These are phyloP conservation scores for Linanthus parryae DNA, from an alignment of 148 eudicot genomes.

Conservation along the genomic window DNA sequence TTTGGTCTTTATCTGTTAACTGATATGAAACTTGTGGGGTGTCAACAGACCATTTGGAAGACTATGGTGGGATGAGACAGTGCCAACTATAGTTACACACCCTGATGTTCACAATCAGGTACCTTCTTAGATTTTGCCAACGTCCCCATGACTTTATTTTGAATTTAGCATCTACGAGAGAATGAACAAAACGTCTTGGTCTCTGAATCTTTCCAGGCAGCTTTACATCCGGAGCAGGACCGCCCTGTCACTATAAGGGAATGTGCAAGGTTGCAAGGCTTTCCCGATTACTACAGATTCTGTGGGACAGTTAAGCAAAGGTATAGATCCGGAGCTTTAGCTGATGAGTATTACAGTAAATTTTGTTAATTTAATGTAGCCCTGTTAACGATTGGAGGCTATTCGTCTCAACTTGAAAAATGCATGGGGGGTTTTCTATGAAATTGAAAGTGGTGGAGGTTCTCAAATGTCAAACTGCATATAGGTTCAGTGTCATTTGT, in stretches of 20 bases:
- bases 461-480: too few relatives aligned
- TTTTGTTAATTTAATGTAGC: too few relatives aligned
- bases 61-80: constrained; percentile 96
- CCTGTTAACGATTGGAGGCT: too few relatives aligned
- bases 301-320: constrained; percentile 76
- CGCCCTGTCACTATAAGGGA: constrained; percentile 78
- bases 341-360: too few relatives aligned
- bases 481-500: too few relatives aligned
- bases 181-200: too few relatives aligned
- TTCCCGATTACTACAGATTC: constrained; percentile 81
- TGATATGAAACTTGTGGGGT: constrained; percentile 4
- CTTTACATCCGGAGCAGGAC: constrained; percentile 90
- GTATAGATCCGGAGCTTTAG: too few relatives aligned
- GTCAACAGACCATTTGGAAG: constrained; percentile 70
- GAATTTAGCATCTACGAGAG: not conserved
- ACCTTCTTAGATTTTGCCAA: too few relatives aligned
- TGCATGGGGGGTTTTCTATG: too few relatives aligned
- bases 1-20: not conserved
- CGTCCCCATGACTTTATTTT: not conserved
- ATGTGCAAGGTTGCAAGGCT: constrained; percentile 91
- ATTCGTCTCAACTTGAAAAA: too few relatives aligned
- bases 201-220: constrained; percentile 40
- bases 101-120: constrained; percentile 58
- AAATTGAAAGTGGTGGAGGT: too few relatives aligned
- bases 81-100: constrained; percentile 60